Conservation (phyloP, 495 filamentous ascomycete genomes). For the Xylaria telfairii region DNA sequence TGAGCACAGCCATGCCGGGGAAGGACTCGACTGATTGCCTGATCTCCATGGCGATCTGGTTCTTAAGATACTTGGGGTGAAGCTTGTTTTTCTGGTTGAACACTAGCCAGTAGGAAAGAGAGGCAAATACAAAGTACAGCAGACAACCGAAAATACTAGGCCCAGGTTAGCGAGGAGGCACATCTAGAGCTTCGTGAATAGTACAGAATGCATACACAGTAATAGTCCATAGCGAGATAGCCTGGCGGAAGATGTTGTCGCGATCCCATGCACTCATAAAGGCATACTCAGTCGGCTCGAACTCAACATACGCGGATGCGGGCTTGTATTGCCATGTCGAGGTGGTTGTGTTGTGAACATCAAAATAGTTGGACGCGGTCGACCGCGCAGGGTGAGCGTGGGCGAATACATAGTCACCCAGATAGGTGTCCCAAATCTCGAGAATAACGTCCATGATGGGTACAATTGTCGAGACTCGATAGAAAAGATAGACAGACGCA, state of each 20-base stretch:
- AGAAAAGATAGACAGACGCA: conserved; percentile 11
- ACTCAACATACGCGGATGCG: conserved; percentile 70
- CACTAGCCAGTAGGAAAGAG: conserved; percentile 87
- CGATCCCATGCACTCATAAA: conserved; percentile 81
- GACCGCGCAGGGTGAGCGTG: conserved; percentile 67
- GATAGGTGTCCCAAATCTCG: conserved; percentile 81
- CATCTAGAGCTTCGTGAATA: neutral
- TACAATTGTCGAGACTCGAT: conserved; percentile 6
- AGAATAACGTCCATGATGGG: conserved; percentile 85
- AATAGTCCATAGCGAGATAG: conserved; percentile 77
- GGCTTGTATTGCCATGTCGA: conserved; percentile 68
- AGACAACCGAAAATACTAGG: conserved; percentile 83
- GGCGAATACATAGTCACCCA: conserved; percentile 84
- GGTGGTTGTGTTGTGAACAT: conserved; percentile 46
- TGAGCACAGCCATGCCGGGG: conserved; percentile 84
- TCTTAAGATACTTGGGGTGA: conserved; percentile 94
- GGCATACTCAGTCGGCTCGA: conserved; percentile 77
- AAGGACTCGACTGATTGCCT: conserved; percentile 73
- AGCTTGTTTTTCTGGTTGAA: conserved; percentile 90
- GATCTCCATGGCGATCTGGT: conserved; percentile 90
- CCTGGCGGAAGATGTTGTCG: conserved; percentile 82
- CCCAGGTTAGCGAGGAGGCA: neutral
- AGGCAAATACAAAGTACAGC: conserved; percentile 83
- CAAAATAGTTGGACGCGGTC: conserved; percentile 51
- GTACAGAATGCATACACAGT: conserved; percentile 68